Evolutionary conservation across 768 basidiomycete species (phyloP).

Genomic region (Sarcodon sp.): DNA sequence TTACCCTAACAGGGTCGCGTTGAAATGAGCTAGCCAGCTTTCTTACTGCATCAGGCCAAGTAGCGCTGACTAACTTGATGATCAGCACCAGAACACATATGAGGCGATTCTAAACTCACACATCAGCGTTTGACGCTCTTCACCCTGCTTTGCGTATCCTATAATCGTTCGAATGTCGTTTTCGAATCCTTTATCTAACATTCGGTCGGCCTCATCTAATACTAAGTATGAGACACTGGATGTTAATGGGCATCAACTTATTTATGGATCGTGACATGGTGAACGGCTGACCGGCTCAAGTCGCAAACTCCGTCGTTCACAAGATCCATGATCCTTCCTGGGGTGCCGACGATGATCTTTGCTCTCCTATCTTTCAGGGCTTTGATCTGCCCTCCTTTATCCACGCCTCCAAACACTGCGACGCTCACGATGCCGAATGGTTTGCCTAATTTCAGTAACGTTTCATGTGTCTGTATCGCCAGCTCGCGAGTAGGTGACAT

Average conservation of each 20-base stretch:
- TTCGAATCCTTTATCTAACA: conserved; percentile 98
- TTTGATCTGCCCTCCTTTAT: conserved; percentile 71
- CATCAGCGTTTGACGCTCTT: conserved; percentile 87
- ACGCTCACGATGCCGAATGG: conserved; percentile 69
- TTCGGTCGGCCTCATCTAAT: conserved; percentile 94
- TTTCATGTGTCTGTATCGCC: conserved; percentile 89
- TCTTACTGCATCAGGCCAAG: conserved; percentile 94
- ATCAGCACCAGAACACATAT: neutral
- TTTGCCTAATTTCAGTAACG: conserved; percentile 59
- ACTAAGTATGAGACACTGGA: conserved; percentile 80
- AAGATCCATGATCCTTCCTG: conserved; percentile 88
- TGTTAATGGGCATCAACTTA: conserved; percentile 1
- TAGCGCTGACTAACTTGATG: conserved; percentile 69
- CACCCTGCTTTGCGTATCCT: conserved; percentile 48
- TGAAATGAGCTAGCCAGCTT: conserved; percentile 83
- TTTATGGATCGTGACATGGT: neutral
- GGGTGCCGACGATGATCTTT: conserved; percentile 88
- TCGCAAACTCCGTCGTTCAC: conserved; percentile 79
- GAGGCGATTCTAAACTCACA: conserved; percentile 36
- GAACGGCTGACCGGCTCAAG: conserved; percentile 45
- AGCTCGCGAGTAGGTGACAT: conserved; percentile 94
- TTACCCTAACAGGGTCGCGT: conserved; percentile 74
- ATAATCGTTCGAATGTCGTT: conserved; percentile 94
- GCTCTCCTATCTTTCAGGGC: conserved; percentile 49
- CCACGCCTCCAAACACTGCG: conserved; percentile 91